phyloP scores from a whole-genome alignment of 192 early-diverging fungal genomes.

The Coemansia sp. region DNA sequence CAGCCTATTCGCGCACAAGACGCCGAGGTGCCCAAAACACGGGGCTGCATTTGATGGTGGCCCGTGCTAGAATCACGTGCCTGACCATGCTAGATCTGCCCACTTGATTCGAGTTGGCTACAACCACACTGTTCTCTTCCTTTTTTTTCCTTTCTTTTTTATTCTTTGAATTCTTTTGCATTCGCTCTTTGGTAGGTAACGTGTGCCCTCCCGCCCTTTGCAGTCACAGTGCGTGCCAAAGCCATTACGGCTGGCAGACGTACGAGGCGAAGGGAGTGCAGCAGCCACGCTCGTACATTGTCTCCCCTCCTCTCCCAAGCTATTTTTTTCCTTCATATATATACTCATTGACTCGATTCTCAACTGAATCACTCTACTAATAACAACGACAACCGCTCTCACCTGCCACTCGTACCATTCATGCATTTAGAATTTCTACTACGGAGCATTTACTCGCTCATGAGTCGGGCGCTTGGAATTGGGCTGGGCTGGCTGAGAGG shows the following conservation, averaged over 20 bases:
- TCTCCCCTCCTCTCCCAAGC: background rate
- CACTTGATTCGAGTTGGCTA: background rate
- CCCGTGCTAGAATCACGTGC: background rate
- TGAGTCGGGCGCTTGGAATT: slow-evolving; percentile 40
- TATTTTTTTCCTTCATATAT: background rate
- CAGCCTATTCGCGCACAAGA: background rate
- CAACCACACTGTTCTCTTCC: background rate
- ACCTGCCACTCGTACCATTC: background rate
- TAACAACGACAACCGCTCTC: background rate
- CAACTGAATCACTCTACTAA: background rate
- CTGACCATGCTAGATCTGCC: background rate
- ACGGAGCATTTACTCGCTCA: slow-evolving; percentile 10
- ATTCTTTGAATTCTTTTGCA: background rate
- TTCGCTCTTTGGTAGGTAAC: slow-evolving; percentile 6
- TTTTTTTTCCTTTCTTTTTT: background rate
- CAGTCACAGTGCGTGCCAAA: background rate
- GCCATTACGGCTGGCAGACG: background rate
- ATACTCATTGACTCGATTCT: background rate
- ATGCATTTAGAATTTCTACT: background rate
- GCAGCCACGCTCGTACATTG: background rate
- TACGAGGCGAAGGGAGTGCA: background rate
- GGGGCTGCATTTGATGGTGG: background rate
- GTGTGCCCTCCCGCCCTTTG: background rate
- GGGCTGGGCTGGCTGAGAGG: slow-evolving; percentile 40
- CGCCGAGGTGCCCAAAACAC: background rate